A percentile compares a stretch with the other conserved stretches of the same genome.
Evolutionary conservation across 495 filamentous ascomycete genomes (phyloP).

Genomic region (Apodospora peruviana): DNA sequence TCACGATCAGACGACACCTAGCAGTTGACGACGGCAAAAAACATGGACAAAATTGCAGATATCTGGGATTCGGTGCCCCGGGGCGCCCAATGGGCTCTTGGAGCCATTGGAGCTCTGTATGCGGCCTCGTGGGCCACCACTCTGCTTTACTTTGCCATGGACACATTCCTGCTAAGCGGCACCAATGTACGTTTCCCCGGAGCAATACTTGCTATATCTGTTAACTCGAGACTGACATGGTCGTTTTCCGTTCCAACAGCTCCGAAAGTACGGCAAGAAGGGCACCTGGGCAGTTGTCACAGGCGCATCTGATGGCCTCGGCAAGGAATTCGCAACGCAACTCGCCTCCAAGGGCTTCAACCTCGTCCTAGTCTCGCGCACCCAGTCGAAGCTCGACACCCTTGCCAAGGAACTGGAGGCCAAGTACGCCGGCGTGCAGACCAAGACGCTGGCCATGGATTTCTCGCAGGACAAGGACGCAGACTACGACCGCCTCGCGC

Average conservation of each 20-base stretch:
- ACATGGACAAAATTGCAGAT: slow-evolving; percentile 32
- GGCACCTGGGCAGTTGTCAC: slow-evolving; percentile 94
- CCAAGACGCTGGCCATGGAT: slow-evolving; percentile 83
- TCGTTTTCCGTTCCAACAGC: slow-evolving; percentile 42
- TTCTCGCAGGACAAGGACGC: slow-evolving; percentile 69
- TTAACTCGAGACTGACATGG: background rate
- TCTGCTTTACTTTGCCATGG: slow-evolving; percentile 61
- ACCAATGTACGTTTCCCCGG: slow-evolving; percentile 41
- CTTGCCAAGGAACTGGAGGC: slow-evolving; percentile 69
- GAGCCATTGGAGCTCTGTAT: slow-evolving; percentile 54
- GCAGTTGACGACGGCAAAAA: background rate
- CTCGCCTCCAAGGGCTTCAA: slow-evolving; percentile 91
- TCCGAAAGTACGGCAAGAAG: slow-evolving; percentile 83
- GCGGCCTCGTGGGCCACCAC: slow-evolving; percentile 51
- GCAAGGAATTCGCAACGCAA: slow-evolving; percentile 91
- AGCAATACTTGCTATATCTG: background rate
- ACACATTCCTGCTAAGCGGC: slow-evolving; percentile 68
- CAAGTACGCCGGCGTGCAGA: slow-evolving; percentile 60
- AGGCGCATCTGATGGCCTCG: slow-evolving; percentile 92
- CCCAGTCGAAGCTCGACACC: slow-evolving; percentile 75
- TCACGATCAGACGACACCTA: too few relatives aligned
- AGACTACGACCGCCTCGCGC: slow-evolving; percentile 68
- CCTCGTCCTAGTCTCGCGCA: slow-evolving; percentile 87
- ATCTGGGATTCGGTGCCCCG: slow-evolving; percentile 33
- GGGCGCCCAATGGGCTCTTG: slow-evolving; percentile 29